Conservation (phyloP, 1,139 yeast genomes). For the Hemisphaericaspora subhashii region DNA sequence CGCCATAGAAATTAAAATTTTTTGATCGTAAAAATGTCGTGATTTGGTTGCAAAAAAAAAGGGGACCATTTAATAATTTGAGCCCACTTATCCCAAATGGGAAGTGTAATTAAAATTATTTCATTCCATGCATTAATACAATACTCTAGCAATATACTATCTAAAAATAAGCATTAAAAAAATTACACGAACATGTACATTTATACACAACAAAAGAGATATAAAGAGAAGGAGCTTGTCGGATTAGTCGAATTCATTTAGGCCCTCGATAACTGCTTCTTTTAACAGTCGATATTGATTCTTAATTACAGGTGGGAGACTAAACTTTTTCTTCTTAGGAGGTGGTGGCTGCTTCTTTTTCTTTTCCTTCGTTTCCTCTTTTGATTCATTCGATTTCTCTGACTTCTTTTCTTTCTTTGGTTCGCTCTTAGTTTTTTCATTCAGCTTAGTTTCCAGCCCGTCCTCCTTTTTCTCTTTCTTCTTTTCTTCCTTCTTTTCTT, state of each 20-base stretch:
- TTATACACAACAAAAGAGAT: too few species aligned
- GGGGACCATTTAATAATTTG: neutral
- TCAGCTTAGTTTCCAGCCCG: too few species aligned
- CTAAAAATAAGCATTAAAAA: neutral
- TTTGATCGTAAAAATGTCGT: slow-evolving; percentile 1
- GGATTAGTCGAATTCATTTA: slow-evolving; percentile 8
- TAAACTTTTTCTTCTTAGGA: neutral
- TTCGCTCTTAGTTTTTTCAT: too few species aligned
- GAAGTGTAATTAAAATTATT: slow-evolving; percentile 1
- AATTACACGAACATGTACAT: neutral
- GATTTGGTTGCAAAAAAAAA: neutral
- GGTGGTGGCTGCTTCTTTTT: slow-evolving; percentile 1
- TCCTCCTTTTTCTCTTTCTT: slow-evolving; percentile 1
- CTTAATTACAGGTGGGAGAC: neutral
- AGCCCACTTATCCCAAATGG: neutral
- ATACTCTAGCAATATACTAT: too few species aligned
- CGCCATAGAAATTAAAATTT: neutral
- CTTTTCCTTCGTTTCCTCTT: slow-evolving; percentile 1
- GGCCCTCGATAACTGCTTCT: slow-evolving; percentile 7
- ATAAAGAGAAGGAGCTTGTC: too few species aligned
- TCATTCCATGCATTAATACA: too few species aligned
- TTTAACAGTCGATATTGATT: slow-evolving; percentile 2
- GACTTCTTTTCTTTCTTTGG: slow-evolving; percentile 4
- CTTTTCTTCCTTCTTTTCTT: slow-evolving; percentile 3
- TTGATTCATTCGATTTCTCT: slow-evolving; percentile 4